These are phyloP conservation scores for Penicillium thymicola DNA, from an alignment of 2,329 filamentous ascomycete genomes.

Conservation along the genomic window DNA sequence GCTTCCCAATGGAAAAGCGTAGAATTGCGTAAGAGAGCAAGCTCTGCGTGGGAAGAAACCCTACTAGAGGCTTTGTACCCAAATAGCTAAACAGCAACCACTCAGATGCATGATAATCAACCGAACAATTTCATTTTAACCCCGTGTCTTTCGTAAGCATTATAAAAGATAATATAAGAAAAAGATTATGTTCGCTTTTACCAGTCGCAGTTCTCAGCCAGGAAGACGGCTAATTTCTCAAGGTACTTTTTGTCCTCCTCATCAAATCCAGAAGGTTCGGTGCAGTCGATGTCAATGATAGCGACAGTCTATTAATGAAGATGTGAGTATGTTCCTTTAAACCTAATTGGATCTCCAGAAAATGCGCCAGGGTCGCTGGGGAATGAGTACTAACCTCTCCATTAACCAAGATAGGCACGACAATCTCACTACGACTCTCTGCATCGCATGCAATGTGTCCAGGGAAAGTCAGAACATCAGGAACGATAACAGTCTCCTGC, in stretches of 20 bases:
- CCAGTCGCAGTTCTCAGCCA: conserved; percentile 45
- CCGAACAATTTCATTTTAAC: background rate
- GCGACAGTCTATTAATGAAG: conserved; percentile 41
- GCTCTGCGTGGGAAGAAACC: background rate
- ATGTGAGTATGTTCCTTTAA: background rate
- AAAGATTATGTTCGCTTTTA: conserved; percentile 9
- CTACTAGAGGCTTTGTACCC: background rate
- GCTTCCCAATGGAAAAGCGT: too few relatives aligned
- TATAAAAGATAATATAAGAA: background rate
- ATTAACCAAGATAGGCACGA: conserved; percentile 45
- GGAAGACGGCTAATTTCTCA: conserved; percentile 40
- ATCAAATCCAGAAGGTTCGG: conserved; percentile 44
- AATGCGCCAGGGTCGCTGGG: background rate
- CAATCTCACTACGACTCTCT: conserved; percentile 49
- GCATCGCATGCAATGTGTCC: conserved; percentile 52
- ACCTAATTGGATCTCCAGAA: background rate
- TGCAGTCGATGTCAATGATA: conserved; percentile 50
- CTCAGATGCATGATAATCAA: background rate
- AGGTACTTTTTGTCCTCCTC: conserved; percentile 44
- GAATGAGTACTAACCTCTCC: conserved; percentile 35
- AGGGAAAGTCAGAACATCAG: conserved; percentile 44
- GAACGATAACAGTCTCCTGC: conserved; percentile 42
- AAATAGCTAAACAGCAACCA: background rate
- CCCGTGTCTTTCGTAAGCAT: conserved; percentile 1
- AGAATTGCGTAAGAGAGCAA: background rate